Conservation (phyloP, 306 rosid genomes). For the Gynostemma pentaphyllum region DNA sequence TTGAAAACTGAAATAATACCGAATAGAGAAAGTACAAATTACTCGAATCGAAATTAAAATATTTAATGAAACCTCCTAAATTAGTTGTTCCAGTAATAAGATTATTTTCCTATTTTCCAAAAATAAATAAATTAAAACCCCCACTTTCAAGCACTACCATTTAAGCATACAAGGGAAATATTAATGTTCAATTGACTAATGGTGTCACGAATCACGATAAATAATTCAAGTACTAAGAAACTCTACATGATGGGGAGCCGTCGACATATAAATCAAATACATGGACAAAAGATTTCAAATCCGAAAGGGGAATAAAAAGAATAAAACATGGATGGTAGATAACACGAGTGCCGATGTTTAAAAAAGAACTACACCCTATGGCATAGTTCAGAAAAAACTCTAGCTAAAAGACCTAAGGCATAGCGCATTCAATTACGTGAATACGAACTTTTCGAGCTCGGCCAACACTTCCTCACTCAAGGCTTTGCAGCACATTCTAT, state of each 20-base stretch:
- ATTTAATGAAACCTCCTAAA: too few species aligned
- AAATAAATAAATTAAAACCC: too few species aligned
- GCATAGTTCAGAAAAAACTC: background rate
- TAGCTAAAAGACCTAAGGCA: too few species aligned
- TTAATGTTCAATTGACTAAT: background rate
- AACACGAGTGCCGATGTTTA: background rate
- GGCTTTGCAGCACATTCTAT: conserved; percentile 71
- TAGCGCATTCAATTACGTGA: too few species aligned
- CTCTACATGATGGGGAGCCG: conserved; percentile 1
- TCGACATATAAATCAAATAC: background rate
- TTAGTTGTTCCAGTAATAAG: too few species aligned
- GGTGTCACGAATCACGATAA: background rate
- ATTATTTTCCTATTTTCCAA: too few species aligned
- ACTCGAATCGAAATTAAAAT: too few species aligned
- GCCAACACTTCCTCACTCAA: too few species aligned
- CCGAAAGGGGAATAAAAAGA: background rate
- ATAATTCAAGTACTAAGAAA: background rate
- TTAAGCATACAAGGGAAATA: background rate
- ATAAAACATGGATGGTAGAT: background rate
- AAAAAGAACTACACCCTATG: background rate
- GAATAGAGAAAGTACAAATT: too few species aligned
- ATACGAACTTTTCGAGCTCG: background rate
- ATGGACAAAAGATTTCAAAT: background rate
- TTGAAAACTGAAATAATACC: too few species aligned
- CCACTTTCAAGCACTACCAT: background rate